These are phyloP conservation scores for Pleurotus sapidus DNA, from an alignment of 768 basidiomycete species.

Conservation along the genomic window DNA sequence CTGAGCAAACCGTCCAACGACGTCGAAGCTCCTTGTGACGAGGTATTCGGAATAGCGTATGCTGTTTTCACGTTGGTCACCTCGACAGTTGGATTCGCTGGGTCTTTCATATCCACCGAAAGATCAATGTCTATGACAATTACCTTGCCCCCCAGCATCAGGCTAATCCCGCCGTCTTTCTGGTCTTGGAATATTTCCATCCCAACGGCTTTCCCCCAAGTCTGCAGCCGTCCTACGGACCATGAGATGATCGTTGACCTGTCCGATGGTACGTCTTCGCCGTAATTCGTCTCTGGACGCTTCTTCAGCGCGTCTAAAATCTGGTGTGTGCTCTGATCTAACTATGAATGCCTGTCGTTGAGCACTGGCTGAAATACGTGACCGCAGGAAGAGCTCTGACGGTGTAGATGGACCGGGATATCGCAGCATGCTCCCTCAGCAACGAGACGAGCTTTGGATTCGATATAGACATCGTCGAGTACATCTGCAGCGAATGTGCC, in stretches of 20 bases:
- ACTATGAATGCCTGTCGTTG: slow-evolving; percentile 31
- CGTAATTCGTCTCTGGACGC: slow-evolving; percentile 47
- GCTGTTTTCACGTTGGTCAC: slow-evolving; percentile 68
- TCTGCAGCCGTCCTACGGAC: slow-evolving; percentile 56
- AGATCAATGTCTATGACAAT: slow-evolving; percentile 78
- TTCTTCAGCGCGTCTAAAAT: slow-evolving; percentile 45
- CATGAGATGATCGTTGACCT: slow-evolving; percentile 43
- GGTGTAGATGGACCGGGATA: slow-evolving; percentile 48
- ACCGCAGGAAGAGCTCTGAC: slow-evolving; percentile 34
- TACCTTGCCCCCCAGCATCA: slow-evolving; percentile 77
- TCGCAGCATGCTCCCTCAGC: slow-evolving; percentile 58
- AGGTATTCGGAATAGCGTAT: slow-evolving; percentile 54
- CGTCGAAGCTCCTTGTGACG: slow-evolving; percentile 46
- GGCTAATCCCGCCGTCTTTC: slow-evolving; percentile 45
- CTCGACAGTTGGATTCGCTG: slow-evolving; percentile 32
- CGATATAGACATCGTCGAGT: slow-evolving; percentile 46
- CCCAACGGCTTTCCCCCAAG: slow-evolving; percentile 61
- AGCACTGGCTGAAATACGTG: slow-evolving; percentile 8
- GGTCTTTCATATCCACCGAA: slow-evolving; percentile 36
- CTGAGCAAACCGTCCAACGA: slow-evolving; percentile 65
- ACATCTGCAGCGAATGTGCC: slow-evolving; percentile 49
- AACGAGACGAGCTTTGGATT: slow-evolving; percentile 69
- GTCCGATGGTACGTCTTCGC: slow-evolving; percentile 62
- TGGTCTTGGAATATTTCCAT: slow-evolving; percentile 78
- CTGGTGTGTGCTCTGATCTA: slow-evolving; percentile 51